Evolutionary conservation across 2,329 filamentous ascomycete genomes (phyloP).

Genomic region (Aspergillus sp.): DNA sequence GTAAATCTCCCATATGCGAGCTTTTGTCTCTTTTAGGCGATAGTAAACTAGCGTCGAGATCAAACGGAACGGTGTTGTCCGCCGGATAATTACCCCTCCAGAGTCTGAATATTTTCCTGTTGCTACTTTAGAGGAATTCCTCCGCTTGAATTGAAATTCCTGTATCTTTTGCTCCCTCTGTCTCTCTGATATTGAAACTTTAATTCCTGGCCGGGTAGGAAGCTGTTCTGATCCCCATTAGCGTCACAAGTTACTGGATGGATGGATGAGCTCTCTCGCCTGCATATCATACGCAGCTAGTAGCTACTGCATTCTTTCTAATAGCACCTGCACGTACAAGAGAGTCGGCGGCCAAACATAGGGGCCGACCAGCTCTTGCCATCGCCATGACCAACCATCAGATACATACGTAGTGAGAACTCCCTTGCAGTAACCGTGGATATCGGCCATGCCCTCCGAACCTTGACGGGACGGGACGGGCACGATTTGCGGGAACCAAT

Average conservation of each 20-base stretch:
- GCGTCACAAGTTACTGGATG: background rate
- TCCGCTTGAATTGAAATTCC: background rate
- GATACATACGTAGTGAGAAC: constrained; percentile 8
- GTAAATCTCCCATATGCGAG: background rate
- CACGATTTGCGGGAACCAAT: constrained; percentile 23
- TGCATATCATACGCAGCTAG: background rate
- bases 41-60: background rate
- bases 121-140: background rate
- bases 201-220: background rate
- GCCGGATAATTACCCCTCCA: background rate
- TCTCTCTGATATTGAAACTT: background rate
- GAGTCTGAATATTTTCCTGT: background rate
- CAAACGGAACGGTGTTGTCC: background rate
- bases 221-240: background rate
- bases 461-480: constrained; percentile 43
- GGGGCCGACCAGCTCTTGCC: background rate
- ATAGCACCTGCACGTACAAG: background rate
- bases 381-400: background rate
- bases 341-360: background rate
- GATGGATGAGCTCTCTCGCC: background rate
- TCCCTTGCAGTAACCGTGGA: constrained; percentile 37
- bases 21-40: background rate
- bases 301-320: background rate
- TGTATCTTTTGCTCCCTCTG: background rate
- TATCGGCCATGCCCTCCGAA: constrained; percentile 35